Conservation (phyloP, 768 basidiomycete species). For the Kwoniella europaea region DNA sequence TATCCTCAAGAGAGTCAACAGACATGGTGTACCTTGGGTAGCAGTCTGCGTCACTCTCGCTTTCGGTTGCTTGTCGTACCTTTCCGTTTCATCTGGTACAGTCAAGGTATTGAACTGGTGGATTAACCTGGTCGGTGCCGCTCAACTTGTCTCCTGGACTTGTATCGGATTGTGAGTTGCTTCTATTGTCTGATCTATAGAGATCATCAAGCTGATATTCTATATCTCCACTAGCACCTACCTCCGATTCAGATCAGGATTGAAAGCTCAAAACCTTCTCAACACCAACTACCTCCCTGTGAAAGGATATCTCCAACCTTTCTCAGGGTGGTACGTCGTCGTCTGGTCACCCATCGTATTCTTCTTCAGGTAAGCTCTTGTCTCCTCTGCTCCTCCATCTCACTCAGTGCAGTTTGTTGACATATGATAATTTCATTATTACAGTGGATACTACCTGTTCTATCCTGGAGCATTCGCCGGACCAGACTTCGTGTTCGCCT, state of each 20-base stretch:
- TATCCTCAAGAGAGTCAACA: conserved; percentile 27
- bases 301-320: conserved; percentile 26
- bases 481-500: conserved; percentile 37
- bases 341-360: conserved; percentile 29
- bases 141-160: conserved; percentile 38
- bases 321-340: conserved; percentile 29
- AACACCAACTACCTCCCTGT: conserved; percentile 25
- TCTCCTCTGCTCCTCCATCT: neutral
- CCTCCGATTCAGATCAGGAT: conserved; percentile 40
- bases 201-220: conserved; percentile 2
- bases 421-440: neutral
- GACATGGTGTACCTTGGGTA: conserved; percentile 35
- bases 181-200: neutral
- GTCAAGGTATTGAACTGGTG: conserved; percentile 47
- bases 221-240: conserved; percentile 28
- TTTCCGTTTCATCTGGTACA: conserved; percentile 45
- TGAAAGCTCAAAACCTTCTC: conserved; percentile 38
- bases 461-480: conserved; percentile 24
- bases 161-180: conserved; percentile 34
- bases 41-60: conserved; percentile 31
- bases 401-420: neutral
- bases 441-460: conserved; percentile 38
- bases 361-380: conserved; percentile 31
- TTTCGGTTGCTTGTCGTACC: conserved; percentile 37
- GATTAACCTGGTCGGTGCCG: conserved; percentile 42